phyloP scores from a whole-genome alignment of 768 basidiomycete genomes.

The Goffeauzyma gilvescens region DNA sequence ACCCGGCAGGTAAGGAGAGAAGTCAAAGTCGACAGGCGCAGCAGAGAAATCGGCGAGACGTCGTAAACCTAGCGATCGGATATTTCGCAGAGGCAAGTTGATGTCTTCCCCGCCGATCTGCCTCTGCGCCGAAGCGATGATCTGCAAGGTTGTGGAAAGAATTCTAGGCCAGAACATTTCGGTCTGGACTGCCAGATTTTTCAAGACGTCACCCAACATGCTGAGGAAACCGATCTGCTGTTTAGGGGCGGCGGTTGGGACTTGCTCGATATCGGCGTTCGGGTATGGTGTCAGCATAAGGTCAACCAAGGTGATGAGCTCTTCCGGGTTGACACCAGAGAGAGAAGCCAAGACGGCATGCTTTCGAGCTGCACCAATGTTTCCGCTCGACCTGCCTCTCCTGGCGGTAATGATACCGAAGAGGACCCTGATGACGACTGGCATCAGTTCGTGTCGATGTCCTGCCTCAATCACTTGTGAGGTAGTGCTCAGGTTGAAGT shows the following conservation, averaged over 20 bases:
- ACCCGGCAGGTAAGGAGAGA: conserved; percentile 45
- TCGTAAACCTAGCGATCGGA: conserved; percentile 69
- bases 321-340: conserved; percentile 49
- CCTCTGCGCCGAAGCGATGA: conserved; percentile 48
- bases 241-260: conserved; percentile 6
- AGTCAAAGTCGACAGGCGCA: conserved; percentile 53
- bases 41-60: conserved; percentile 77
- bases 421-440: conserved; percentile 52
- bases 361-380: conserved; percentile 48
- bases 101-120: conserved; percentile 36
- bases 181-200: conserved; percentile 57
- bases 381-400: conserved; percentile 42
- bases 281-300: conserved; percentile 65
- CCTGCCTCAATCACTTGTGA: conserved; percentile 39
- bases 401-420: conserved; percentile 77
- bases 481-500: conserved; percentile 43
- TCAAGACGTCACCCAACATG: conserved; percentile 65
- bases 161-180: conserved; percentile 54
- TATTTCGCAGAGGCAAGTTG: conserved; percentile 38
- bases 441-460: conserved; percentile 49
- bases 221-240: conserved; percentile 71
- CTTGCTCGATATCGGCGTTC: conserved; percentile 5
- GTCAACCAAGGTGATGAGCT: conserved; percentile 58
- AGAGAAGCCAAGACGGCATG: conserved; percentile 57
- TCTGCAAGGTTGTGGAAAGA: conserved; percentile 47